These are phyloP conservation scores for Boletus rubescentipes DNA, from an alignment of 768 basidiomycete species.

Conservation along the genomic window DNA sequence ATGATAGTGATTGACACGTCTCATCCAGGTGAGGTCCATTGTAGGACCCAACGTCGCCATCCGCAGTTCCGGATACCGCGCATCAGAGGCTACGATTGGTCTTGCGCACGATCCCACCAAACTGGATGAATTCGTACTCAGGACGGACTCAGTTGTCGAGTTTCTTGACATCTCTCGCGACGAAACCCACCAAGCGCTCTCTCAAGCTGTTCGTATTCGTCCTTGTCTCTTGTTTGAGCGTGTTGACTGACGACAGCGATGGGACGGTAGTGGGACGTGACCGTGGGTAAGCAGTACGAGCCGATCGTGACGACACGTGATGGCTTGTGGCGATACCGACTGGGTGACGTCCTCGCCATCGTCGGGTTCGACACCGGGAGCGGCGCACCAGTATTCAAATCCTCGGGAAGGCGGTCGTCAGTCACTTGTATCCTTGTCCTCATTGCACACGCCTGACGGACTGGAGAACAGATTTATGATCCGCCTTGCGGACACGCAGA, in stretches of 20 bases:
- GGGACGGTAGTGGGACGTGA: conserved; percentile 13
- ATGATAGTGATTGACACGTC: neutral
- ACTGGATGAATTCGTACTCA: conserved; percentile 9
- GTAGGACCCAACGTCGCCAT: conserved; percentile 8
- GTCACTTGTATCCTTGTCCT: neutral
- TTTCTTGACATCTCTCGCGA: conserved; percentile 15
- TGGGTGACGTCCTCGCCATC: conserved; percentile 19
- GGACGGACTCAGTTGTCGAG: conserved; percentile 7
- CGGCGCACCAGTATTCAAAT: conserved; percentile 10
- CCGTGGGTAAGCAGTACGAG: conserved; percentile 19
- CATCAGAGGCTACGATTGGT: conserved; percentile 11
- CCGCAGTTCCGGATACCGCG: conserved; percentile 5
- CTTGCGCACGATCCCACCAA: neutral
- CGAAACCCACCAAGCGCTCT: conserved; percentile 9
- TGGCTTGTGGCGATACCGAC: conserved; percentile 24
- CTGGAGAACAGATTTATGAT: conserved; percentile 3
- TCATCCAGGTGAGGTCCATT: conserved; percentile 11
- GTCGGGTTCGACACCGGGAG: conserved; percentile 14
- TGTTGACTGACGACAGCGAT: neutral
- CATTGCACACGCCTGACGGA: no score
- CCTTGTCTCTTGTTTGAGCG: neutral
- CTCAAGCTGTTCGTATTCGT: conserved; percentile 10
- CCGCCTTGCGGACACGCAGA: neutral
- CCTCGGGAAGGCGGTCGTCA: conserved; percentile 15
- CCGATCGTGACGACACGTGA: conserved; percentile 18